These are phyloP conservation scores for Quercus gilva DNA, from an alignment of 306 rosid genomes.

Conservation along the genomic window DNA sequence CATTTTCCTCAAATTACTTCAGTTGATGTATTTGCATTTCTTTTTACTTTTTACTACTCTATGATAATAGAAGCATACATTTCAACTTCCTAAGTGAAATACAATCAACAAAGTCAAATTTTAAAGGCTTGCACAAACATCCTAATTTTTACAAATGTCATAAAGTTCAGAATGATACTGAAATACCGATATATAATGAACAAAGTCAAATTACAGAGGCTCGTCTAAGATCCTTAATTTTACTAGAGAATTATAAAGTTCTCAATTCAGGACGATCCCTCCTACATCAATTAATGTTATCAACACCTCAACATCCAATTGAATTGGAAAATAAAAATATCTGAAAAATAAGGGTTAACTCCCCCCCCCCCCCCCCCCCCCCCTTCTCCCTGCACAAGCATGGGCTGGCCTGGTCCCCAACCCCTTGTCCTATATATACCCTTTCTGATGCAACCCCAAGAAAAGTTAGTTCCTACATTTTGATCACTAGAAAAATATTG, in stretches of 20 bases:
- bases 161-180: no score
- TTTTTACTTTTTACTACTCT: not conserved
- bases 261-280: not conserved
- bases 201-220: no score
- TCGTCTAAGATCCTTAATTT: no score
- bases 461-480: not conserved
- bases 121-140: not conserved
- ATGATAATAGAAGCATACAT: not conserved
- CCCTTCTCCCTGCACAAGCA: no score
- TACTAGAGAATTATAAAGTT: not conserved
- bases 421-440: not conserved
- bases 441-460: not conserved
- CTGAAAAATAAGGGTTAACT: no score
- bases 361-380: no score
- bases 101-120: not conserved
- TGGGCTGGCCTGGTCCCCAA: no score
- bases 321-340: no score
- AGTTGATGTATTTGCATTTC: not conserved
- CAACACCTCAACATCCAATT: not conserved
- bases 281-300: not conserved
- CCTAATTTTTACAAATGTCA: not conserved
- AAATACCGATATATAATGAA: no score
- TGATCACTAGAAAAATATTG: not conserved
- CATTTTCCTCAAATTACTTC: not conserved
- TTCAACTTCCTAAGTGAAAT: not conserved